phyloP scores from a whole-genome alignment of 2,329 filamentous ascomycete genomes.

The Pseudocercospora cruenta region DNA sequence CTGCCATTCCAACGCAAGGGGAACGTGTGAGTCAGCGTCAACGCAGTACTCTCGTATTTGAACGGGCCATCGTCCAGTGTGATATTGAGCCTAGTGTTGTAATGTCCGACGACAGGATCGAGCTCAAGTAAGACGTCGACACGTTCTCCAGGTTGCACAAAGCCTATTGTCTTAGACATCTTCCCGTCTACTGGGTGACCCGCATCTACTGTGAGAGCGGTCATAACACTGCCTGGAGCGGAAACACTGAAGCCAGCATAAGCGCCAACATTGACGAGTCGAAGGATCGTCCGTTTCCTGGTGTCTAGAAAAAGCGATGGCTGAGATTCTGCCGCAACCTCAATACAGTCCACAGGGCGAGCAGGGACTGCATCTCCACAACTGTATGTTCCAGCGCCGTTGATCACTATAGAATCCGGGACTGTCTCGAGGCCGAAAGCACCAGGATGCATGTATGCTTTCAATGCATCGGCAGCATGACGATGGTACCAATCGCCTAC shows the following conservation, averaged over 20 bases:
- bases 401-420: constrained; percentile 54
- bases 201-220: constrained; percentile 48
- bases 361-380: constrained; percentile 52
- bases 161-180: constrained; percentile 42
- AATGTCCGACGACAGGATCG: background rate
- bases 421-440: constrained; percentile 53
- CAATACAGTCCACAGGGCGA: constrained; percentile 50
- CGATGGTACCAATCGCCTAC: constrained; percentile 57
- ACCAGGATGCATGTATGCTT: constrained; percentile 49
- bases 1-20: constrained; percentile 19
- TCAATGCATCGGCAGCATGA: constrained; percentile 45
- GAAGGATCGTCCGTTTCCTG: constrained; percentile 40
- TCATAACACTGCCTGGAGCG: constrained; percentile 38
- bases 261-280: constrained; percentile 51
- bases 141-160: constrained; percentile 50
- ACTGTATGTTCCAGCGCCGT: constrained; percentile 51
- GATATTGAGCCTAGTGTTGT: constrained; percentile 12
- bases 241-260: constrained; percentile 46
- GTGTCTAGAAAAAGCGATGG: constrained; percentile 23
- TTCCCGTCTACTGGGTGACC: constrained; percentile 40
- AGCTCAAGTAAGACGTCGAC: constrained; percentile 42
- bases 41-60: constrained; percentile 50
- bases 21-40: constrained; percentile 46
- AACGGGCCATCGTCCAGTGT: constrained; percentile 43
- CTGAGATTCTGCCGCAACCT: constrained; percentile 19